Evolutionary conservation across 2,329 filamentous ascomycete genomes (phyloP), one percentile per base, ranked within the genome.

Genomic region (Coniochaeta sp.): DNA sequence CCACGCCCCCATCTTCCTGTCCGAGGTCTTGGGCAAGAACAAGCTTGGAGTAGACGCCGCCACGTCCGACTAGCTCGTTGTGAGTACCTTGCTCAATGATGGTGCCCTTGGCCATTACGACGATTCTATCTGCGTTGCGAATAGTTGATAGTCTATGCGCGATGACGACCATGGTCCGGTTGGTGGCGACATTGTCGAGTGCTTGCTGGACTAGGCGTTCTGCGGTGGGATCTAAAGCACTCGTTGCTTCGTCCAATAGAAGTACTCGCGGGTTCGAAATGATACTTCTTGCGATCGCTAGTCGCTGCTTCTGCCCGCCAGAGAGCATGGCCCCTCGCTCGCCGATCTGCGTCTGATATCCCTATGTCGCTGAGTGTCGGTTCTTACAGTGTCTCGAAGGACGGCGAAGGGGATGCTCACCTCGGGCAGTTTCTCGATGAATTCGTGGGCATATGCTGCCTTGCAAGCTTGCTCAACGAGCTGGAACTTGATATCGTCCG

Each of bases 241-340:
- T 85, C 0, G 87, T 89, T 1, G 87, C 87, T 71, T 89, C 86
- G 62, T 89, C 88, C 7, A 86, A 74, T 19, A 90, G 82, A 3
- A 90, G 74, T 44, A 91, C 86, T 3, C 80, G 79, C 1, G 88
- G 85, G 61, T 85, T 74, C 47, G 83, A 83, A 58, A 89, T 77
- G 61, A 89, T 87, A 36, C 82, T 84, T 40, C 87, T 78, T 1
- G 87, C 86, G 59, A 89, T 89, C 0, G 86, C 84, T 16, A 89
- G 76, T 8, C 87, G 77, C 67, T 89, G 87, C 24, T 85, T 79
- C 66, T 89, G 87, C 12, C 87, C 87, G n/a, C 87, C 87, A 19
- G 83, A 87, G 1, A 89, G 72, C 65, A 85, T 84, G 59, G 84
- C 82, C 9, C 88, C 87, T 16, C 81, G 78, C 65, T 89, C 85